Evolutionary conservation across 371 early-diverging fungal genomes (phyloP), one percentile per base, ranked within the genome.

Genomic region (Apophysomyces sp.): DNA sequence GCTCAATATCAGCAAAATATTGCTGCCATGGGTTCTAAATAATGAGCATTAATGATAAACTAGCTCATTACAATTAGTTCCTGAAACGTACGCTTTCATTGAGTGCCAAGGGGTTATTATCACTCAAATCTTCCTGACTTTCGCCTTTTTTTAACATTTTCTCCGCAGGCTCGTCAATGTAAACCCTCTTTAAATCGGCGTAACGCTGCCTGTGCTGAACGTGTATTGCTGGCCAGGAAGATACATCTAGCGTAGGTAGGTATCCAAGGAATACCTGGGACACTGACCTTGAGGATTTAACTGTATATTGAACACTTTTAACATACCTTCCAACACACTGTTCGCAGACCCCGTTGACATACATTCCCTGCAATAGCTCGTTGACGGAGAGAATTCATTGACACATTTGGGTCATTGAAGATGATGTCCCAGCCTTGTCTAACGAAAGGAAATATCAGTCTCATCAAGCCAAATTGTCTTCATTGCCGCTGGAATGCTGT

Each of bases 11-110:
- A 52, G 85, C 81, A 74, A 94, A 95, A 65, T 90, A 94, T 70
- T 92, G 94, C 52, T 85, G 87, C 97, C 97, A 97, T 31, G 96
- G 96, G 69, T 92, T 96, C 88, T 93, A 64, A 13, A 9, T 24
- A 44, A 58, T 15, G 7, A 40, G 4, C 28, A 11, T 37, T 56
- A 11, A 29, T 34, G 18, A 34, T 27, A 59, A 40, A 32, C 3
- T 24, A n/a, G n/a, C n/a, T n/a, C n/a, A n/a, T 37, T 56, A 41
- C 13, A 16, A 5, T 11, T 13, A 27, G 27, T 21, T 3, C 26
- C 8, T 26, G 9, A 13, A 8, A 44, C 76, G 57, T 77, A 92
- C 91, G 56, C 87, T 89, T 51, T 92, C 92, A 34, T 86, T 92
- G 53, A 92, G 68, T 53, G 92, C 88, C 40, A 96, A 81, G 5